Percentiles rank a stretch among this genome's conserved stretches.
Conservation (phyloP, 2,329 filamentous ascomycete species). For the Tolypocladium inflatum region DNA sequence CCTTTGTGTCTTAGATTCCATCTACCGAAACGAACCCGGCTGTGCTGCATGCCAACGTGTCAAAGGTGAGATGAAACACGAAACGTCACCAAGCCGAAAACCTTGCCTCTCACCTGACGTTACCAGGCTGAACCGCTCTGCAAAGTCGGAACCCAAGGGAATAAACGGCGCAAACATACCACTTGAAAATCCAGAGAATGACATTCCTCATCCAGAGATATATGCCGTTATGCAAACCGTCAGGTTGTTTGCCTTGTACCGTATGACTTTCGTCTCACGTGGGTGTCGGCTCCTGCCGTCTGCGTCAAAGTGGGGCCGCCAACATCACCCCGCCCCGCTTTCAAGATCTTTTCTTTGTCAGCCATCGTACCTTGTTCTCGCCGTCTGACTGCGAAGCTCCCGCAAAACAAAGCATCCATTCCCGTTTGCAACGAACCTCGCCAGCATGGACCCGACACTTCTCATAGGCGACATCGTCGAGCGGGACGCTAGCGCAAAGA, state of each 20-base stretch:
- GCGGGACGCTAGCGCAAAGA: constrained; percentile 49
- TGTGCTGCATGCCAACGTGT: not conserved
- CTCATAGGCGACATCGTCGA: constrained; percentile 73
- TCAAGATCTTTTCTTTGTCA: not conserved
- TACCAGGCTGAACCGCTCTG: not conserved
- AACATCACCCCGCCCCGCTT: not conserved
- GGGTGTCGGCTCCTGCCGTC: constrained; percentile 1
- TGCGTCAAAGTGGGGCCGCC: not conserved
- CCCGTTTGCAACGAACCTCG: not conserved
- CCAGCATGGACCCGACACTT: constrained; percentile 33
- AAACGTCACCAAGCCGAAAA: not conserved
- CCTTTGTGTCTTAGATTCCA: not conserved
- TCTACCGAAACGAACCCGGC: not conserved
- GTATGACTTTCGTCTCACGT: constrained; percentile 1
- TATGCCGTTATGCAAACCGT: no score
- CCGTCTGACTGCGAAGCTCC: not conserved
- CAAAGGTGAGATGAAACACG: not conserved
- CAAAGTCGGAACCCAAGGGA: not conserved
- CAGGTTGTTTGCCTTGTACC: no score
- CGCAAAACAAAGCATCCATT: not conserved
- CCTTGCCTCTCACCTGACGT: not conserved
- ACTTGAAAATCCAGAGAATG: not conserved
- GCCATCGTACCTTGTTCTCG: not conserved
- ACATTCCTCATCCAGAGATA: no score
- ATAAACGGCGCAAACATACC: not conserved